phyloP scores from a whole-genome alignment of 306 rosid species.

The Canavalia ensiformis region DNA sequence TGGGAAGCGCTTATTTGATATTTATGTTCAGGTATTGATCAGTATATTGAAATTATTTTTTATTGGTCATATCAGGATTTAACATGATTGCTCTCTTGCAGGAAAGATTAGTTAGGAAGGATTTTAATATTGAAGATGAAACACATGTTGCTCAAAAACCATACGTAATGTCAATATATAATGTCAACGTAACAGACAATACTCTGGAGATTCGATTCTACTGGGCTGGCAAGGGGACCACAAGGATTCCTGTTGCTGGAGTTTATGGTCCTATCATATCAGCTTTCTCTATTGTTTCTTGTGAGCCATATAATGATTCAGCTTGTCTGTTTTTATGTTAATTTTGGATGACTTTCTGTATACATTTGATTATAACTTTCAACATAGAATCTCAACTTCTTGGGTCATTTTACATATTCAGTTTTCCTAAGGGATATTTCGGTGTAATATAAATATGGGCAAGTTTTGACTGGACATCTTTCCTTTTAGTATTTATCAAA shows the following conservation, averaged over 20 bases:
- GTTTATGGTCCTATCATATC: conserved; percentile 77
- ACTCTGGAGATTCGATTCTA: conserved; percentile 62
- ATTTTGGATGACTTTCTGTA: background rate
- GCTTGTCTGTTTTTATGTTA: background rate
- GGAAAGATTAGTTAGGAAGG: conserved; percentile 57
- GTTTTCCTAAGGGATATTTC: background rate
- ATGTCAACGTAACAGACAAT: conserved; percentile 52
- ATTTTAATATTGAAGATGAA: conserved; percentile 60
- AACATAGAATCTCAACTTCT: background rate
- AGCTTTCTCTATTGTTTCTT: conserved; percentile 69
- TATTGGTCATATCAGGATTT: conserved; percentile 32
- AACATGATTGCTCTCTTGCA: conserved; percentile 44
- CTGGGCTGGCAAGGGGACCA: conserved; percentile 82
- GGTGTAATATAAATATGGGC: conserved; percentile 6
- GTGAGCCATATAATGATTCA: conserved; percentile 54
- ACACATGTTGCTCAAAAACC: conserved; percentile 59
- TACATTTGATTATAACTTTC: background rate
- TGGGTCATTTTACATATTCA: background rate
- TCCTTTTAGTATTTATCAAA: background rate
- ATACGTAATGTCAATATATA: conserved; percentile 18
- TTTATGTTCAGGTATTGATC: conserved; percentile 68
- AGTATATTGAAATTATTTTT: conserved; percentile 22
- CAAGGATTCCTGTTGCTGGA: conserved; percentile 56
- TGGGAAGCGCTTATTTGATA: conserved; percentile 70
- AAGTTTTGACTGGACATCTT: conserved; percentile 18